Conservation (phyloP, 257 asterid genomes). For the Handroanthus guayacan region DNA sequence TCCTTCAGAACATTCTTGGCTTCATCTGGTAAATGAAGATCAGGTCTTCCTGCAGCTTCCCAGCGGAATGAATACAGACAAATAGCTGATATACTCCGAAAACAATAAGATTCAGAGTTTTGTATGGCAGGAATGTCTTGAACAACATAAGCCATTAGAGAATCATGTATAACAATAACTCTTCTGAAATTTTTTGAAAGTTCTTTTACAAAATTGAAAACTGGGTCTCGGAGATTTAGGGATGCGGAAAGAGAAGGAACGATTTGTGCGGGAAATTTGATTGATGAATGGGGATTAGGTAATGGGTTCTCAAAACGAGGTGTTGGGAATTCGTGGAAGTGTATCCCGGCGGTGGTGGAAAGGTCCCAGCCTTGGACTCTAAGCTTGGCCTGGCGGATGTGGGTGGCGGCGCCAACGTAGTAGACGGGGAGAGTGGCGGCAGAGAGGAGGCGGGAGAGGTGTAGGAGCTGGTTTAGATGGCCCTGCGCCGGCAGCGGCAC, state of each 20-base stretch:
- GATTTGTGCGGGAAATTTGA: slow-evolving; percentile 58
- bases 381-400: slow-evolving; percentile 56
- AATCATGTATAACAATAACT: slow-evolving; percentile 55
- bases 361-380: slow-evolving; percentile 44
- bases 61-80: background rate
- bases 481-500: slow-evolving; percentile 52
- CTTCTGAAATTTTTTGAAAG: slow-evolving; percentile 28
- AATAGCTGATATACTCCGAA: slow-evolving; percentile 48
- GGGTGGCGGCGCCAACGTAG: slow-evolving; percentile 49
- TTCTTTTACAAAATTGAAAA: slow-evolving; percentile 26
- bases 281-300: slow-evolving; percentile 50
- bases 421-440: slow-evolving; percentile 43
- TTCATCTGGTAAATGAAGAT: no score
- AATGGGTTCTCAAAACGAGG: slow-evolving; percentile 40
- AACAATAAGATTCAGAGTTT: slow-evolving; percentile 55
- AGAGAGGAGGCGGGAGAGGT: slow-evolving; percentile 48
- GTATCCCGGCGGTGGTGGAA: background rate
- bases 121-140: slow-evolving; percentile 17
- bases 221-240: slow-evolving; percentile 46
- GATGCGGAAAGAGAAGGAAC: slow-evolving; percentile 47
- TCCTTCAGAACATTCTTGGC: no score
- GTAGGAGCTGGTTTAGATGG: slow-evolving; percentile 61
- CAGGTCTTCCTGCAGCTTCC: slow-evolving; percentile 6
- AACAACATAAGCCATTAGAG: slow-evolving; percentile 49
- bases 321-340: slow-evolving; percentile 43